These are phyloP conservation scores for Grosmannia clavigera DNA, from an alignment of 2,329 filamentous ascomycete species.

Conservation along the genomic window DNA sequence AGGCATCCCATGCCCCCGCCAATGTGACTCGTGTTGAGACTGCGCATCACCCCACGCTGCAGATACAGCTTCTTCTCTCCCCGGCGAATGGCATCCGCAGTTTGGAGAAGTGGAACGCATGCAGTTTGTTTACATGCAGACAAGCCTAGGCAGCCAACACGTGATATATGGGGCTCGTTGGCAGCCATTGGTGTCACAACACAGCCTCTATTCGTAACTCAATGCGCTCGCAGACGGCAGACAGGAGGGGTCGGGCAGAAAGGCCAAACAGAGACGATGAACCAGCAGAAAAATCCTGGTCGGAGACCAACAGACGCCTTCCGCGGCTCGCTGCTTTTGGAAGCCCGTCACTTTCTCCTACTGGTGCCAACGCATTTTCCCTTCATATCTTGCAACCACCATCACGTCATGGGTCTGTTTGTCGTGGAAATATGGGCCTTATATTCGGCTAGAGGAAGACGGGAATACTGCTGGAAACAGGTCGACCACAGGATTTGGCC, in stretches of 20 bases:
- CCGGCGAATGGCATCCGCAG: no score
- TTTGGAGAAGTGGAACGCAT: no score
- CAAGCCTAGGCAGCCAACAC: no score
- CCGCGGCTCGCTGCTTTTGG: background rate
- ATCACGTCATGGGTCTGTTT: background rate
- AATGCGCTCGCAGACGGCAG: no score
- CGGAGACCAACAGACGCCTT: background rate
- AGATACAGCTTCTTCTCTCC: no score
- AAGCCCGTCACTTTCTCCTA: background rate
- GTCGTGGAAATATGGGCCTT: background rate
- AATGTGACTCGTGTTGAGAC: no score
- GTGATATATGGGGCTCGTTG: no score
- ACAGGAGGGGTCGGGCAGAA: background rate
- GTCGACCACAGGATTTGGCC: background rate
- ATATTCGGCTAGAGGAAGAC: background rate
- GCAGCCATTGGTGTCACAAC: no score
- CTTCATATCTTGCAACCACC: background rate
- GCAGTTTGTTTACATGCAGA: no score
- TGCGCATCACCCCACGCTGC: no score
- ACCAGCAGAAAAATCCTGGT: background rate
- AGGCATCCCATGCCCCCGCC: no score
- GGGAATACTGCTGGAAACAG: background rate
- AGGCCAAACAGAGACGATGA: background rate
- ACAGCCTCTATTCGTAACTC: no score
- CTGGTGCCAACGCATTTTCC: background rate